These are phyloP conservation scores for Actinidia arguta DNA, from an alignment of 179 eudicot genomes.

Conservation along the genomic window DNA sequence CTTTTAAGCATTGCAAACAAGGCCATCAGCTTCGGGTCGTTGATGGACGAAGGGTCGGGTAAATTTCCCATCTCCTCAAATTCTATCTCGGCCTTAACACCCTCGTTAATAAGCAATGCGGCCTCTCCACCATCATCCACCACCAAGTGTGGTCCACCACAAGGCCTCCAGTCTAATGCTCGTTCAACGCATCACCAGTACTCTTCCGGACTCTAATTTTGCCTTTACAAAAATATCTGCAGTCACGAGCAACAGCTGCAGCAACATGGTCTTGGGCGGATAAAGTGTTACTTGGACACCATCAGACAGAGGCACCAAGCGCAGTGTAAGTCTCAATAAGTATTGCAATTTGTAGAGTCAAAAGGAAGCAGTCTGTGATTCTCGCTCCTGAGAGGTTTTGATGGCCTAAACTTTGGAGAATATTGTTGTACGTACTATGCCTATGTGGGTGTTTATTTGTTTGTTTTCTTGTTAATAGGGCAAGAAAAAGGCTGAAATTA, in stretches of 20 bases:
- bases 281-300: constrained; percentile 67
- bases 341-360: constrained; percentile 64
- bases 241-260: constrained; percentile 62
- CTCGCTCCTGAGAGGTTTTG: constrained; percentile 60
- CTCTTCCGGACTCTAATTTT: constrained; percentile 70
- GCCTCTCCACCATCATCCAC: constrained; percentile 74
- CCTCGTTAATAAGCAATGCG: constrained; percentile 68
- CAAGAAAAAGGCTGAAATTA: too few species aligned
- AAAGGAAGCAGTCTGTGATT: constrained; percentile 61
- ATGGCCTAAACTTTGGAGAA: too few species aligned
- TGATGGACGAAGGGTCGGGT: constrained; percentile 59
- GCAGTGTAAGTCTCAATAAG: constrained; percentile 62
- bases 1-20: constrained; percentile 48
- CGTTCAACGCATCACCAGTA: constrained; percentile 77
- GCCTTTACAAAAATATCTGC: constrained; percentile 75
- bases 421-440: too few species aligned
- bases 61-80: constrained; percentile 49
- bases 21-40: constrained; percentile 56
- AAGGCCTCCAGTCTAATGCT: constrained; percentile 67
- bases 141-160: constrained; percentile 63
- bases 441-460: too few species aligned
- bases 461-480: too few species aligned
- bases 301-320: constrained; percentile 60
- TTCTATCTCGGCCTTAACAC: constrained; percentile 66
- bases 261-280: constrained; percentile 74